Percentiles rank a stretch among this genome's conserved stretches.
Evolutionary conservation across 2,329 filamentous ascomycete species (phyloP).

Genomic region (Trichoderma afroharzianum): DNA sequence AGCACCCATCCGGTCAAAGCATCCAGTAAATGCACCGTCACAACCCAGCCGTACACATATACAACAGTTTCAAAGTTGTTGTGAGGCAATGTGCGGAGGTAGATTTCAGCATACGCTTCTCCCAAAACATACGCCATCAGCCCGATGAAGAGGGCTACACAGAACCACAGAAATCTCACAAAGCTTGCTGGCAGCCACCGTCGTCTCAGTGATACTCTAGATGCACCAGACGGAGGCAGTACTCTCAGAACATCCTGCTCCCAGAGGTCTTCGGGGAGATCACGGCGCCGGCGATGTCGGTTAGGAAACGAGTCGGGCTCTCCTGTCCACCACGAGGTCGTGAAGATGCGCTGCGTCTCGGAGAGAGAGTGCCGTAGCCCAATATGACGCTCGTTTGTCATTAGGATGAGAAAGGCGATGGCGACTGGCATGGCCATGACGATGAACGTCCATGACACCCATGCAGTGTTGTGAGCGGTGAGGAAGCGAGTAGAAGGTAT

Average conservation of each 20-base stretch:
- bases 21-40: constrained; percentile 62
- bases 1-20: constrained; percentile 64
- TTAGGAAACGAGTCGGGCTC: constrained; percentile 48
- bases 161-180: constrained; percentile 67
- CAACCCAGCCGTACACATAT: constrained; percentile 68
- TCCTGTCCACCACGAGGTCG: constrained; percentile 62
- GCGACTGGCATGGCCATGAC: constrained; percentile 67
- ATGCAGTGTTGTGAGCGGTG: constrained; percentile 61
- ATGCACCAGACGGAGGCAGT: constrained; percentile 25
- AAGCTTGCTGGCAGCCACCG: constrained; percentile 64
- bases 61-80: constrained; percentile 63
- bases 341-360: constrained; percentile 66
- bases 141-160: constrained; percentile 58
- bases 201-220: constrained; percentile 42
- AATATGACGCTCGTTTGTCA: constrained; percentile 61
- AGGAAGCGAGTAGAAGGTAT: constrained; percentile 50
- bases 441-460: constrained; percentile 67
- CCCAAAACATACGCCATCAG: constrained; percentile 64
- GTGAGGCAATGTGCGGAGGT: constrained; percentile 63
- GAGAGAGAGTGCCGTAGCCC: constrained; percentile 58
- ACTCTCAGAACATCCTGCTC: constrained; percentile 35
- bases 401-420: constrained; percentile 61
- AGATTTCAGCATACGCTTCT: constrained; percentile 67
- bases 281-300: constrained; percentile 41
- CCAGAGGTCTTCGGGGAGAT: constrained; percentile 35